Evolutionary conservation across 495 filamentous ascomycete genomes (phyloP).

Genomic region (Neurospora sp.): DNA sequence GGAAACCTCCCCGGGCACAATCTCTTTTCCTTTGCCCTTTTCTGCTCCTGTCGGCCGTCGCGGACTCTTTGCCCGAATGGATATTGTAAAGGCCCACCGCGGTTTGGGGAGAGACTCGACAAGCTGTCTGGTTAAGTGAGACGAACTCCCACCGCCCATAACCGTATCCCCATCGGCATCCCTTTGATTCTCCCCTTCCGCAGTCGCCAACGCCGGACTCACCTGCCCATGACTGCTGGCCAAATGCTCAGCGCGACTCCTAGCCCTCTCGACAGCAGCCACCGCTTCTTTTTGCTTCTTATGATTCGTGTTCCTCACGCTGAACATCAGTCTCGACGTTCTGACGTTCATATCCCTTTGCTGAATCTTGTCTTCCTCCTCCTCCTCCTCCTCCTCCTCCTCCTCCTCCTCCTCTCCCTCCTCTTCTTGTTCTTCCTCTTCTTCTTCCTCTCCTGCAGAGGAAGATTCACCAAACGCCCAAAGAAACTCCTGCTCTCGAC

Average conservation of each 20-base stretch:
- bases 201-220: background rate
- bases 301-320: background rate
- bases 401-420: background rate
- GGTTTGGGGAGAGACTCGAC: background rate
- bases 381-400: background rate
- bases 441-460: background rate
- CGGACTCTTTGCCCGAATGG: background rate
- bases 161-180: slow-evolving; percentile 1
- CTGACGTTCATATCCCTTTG: background rate
- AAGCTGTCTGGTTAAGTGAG: background rate
- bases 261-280: background rate
- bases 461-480: background rate
- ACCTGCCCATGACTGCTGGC: background rate
- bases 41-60: background rate
- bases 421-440: background rate
- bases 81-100: background rate
- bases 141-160: background rate
- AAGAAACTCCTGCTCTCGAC: background rate
- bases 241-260: background rate
- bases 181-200: background rate
- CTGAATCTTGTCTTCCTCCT: background rate
- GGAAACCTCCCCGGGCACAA: background rate
- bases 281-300: background rate
- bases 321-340: background rate
- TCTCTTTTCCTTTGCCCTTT: background rate